Percentiles rank a stretch among this genome's conserved stretches.
phyloP scores from a whole-genome alignment of 2,329 filamentous ascomycete species.

The Ustulina deusta region DNA sequence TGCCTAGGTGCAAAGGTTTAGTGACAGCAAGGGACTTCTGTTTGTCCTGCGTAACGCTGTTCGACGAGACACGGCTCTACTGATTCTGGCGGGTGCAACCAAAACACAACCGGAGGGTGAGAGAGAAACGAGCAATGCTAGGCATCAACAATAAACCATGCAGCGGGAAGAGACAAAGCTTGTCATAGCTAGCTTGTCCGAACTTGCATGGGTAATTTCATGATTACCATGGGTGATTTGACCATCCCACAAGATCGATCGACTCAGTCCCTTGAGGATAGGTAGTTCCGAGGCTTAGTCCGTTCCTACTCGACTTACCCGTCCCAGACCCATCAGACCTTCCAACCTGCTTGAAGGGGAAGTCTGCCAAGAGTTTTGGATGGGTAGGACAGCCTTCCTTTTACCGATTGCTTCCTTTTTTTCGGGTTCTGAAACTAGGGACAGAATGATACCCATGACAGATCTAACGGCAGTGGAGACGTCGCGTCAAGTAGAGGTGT shows the following conservation, averaged over 20 bases:
- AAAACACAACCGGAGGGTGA: conserved; percentile 29
- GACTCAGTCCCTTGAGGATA: conserved; percentile 29
- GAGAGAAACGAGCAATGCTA: conserved; percentile 14
- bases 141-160: conserved; percentile 12
- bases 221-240: conserved; percentile 19
- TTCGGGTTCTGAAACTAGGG: conserved; percentile 17
- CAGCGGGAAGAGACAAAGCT: conserved; percentile 22
- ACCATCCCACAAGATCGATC: conserved; percentile 26
- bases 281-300: conserved; percentile 29
- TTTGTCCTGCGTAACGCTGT: conserved; percentile 23
- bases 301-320: neutral
- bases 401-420: conserved; percentile 30
- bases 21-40: conserved; percentile 24
- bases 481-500: conserved; percentile 17
- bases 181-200: conserved; percentile 12
- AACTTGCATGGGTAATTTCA: conserved; percentile 24
- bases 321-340: conserved; percentile 22
- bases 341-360: conserved; percentile 18
- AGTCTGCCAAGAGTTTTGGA: conserved; percentile 23
- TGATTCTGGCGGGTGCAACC: conserved; percentile 31
- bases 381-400: conserved; percentile 1
- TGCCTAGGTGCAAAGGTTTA: conserved; percentile 11
- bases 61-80: conserved; percentile 26
- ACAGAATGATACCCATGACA: conserved; percentile 21
- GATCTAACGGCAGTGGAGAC: conserved; percentile 19